These are phyloP conservation scores for Arachnomyces sp. DNA, from an alignment of 2,329 filamentous ascomycete species.

Conservation along the genomic window DNA sequence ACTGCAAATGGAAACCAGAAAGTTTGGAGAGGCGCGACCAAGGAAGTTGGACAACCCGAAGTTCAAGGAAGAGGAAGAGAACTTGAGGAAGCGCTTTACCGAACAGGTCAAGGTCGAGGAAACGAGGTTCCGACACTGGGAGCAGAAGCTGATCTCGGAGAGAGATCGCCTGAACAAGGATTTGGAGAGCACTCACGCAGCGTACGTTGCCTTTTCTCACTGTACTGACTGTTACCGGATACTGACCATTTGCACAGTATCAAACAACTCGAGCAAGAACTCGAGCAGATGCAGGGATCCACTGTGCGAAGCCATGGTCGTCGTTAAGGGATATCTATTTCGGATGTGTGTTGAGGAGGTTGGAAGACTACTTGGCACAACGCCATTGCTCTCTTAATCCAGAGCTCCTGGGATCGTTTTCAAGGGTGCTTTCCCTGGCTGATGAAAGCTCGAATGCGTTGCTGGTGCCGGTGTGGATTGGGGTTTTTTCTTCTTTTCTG, in stretches of 20 bases:
- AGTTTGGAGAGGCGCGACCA: constrained; percentile 95
- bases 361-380: constrained; percentile 1
- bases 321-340: constrained; percentile 51
- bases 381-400: constrained; percentile 4
- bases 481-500: constrained; percentile 20
- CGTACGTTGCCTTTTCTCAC: constrained; percentile 31
- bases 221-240: not conserved
- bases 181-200: constrained; percentile 92
- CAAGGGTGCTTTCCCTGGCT: too few species aligned
- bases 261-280: constrained; percentile 65
- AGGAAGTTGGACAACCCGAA: constrained; percentile 99
- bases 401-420: constrained; percentile 14
- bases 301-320: constrained; percentile 86
- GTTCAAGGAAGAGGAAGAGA: constrained; percentile 99
- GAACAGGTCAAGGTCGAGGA: constrained; percentile 99
- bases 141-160: constrained; percentile 99
- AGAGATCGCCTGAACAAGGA: constrained; percentile 99
- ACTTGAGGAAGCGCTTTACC: constrained; percentile 95
- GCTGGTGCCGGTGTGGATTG: constrained; percentile 19
- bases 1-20: constrained; percentile 99
- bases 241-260: constrained; percentile 33
- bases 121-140: constrained; percentile 98
- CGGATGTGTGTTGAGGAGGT: constrained; percentile 2
- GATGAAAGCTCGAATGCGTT: constrained; percentile 10
- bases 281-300: constrained; percentile 87